Conservation (phyloP, 1,139 yeast genomes). For the Magnusiomyces clavatus region DNA sequence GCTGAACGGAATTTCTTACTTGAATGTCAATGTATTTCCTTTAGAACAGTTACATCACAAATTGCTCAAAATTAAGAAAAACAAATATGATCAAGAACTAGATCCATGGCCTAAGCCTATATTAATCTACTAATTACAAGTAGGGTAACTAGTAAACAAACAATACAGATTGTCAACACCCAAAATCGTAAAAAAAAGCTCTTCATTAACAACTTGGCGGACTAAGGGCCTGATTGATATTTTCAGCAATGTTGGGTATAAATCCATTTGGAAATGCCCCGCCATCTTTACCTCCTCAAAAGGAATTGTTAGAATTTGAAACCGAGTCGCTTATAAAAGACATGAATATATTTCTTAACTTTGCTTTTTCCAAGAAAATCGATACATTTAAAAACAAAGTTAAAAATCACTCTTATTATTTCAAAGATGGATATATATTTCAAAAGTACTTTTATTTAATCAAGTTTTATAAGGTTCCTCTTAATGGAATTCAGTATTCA, state of each 20-base stretch:
- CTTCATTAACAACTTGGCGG: too few relatives aligned
- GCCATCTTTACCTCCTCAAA: not conserved
- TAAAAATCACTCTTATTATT: not conserved
- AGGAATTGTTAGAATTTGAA: not conserved
- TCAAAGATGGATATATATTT: not conserved
- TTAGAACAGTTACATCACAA: too few relatives aligned
- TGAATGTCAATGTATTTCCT: too few relatives aligned
- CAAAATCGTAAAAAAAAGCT: too few relatives aligned
- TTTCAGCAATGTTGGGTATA: not conserved
- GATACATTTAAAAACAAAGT: not conserved
- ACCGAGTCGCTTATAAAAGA: conserved; percentile 4
- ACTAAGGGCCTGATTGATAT: not conserved
- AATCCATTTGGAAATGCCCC: not conserved
- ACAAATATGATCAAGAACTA: too few relatives aligned
- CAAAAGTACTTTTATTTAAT: conserved; percentile 3
- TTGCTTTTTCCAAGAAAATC: conserved; percentile 1
- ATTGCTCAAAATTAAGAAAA: too few relatives aligned
- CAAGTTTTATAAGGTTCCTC: conserved; percentile 5
- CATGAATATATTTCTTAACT: conserved; percentile 1
- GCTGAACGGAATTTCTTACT: too few relatives aligned
- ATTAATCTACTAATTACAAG: too few relatives aligned
- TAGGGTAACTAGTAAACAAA: too few relatives aligned
- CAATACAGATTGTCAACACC: too few relatives aligned
- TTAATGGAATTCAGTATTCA: not conserved
- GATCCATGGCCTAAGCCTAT: too few relatives aligned